These are phyloP conservation scores for Populus alba DNA, from an alignment of 345 rosid genomes.

Conservation along the genomic window DNA sequence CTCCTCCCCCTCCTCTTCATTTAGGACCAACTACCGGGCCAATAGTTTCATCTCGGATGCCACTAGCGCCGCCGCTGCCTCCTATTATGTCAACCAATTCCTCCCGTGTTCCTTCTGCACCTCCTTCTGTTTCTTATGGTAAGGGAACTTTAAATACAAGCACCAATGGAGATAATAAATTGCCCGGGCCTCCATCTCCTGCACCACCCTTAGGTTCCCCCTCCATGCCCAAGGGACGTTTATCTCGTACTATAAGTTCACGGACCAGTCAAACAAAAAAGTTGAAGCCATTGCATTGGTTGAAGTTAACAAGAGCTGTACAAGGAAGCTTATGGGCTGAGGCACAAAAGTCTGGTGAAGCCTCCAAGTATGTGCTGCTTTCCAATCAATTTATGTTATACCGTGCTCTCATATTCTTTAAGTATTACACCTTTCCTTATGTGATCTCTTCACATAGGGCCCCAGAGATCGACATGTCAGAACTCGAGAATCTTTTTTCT, in stretches of 20 bases:
- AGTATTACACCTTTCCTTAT: constrained; percentile 6
- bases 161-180: constrained; percentile 2
- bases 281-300: constrained; percentile 95
- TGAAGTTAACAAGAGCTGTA: constrained; percentile 86
- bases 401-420: constrained; percentile 8
- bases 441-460: constrained; percentile 47
- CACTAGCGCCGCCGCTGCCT: constrained; percentile 47
- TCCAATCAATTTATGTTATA: constrained; percentile 11
- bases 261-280: constrained; percentile 63
- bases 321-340: constrained; percentile 99
- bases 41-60: constrained; percentile 23
- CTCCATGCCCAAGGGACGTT: constrained; percentile 53
- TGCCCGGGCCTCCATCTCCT: constrained; percentile 39
- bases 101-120: constrained; percentile 33
- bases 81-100: constrained; percentile 27
- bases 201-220: constrained; percentile 52
- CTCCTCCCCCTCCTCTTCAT: constrained; percentile 19
- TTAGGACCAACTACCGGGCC: constrained; percentile 14
- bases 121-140: constrained; percentile 33
- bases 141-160: constrained; percentile 25
- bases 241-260: constrained; percentile 57
- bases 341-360: constrained; percentile 81
- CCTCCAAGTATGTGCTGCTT: constrained; percentile 60
- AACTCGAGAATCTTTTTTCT: constrained; percentile 87
- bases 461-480: constrained; percentile 93